Evolutionary conservation across 768 basidiomycete genomes (phyloP).

Genomic region (Amanita rubescens): DNA sequence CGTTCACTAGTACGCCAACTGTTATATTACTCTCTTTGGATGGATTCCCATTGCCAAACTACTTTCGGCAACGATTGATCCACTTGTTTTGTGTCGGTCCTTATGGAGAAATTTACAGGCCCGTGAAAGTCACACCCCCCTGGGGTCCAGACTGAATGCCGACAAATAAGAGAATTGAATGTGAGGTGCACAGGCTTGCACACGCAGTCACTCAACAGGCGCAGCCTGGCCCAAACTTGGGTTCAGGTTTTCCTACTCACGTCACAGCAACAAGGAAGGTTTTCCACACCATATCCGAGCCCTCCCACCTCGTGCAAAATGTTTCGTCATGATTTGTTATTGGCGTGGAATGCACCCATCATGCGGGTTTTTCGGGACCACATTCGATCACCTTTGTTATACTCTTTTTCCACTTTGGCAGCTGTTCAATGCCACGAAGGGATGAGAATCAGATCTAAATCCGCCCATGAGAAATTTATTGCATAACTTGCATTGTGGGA

Average conservation of each 20-base stretch:
- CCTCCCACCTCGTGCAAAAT: neutral
- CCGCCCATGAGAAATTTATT: neutral
- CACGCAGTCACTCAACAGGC: neutral
- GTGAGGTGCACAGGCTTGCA: neutral
- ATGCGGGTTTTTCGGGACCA: constrained; percentile 1
- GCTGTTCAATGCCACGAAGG: neutral
- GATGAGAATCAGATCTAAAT: neutral
- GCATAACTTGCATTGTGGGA: neutral
- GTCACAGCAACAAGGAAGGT: neutral
- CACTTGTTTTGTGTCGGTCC: neutral
- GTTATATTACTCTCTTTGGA: neutral
- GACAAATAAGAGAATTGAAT: neutral
- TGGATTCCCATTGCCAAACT: neutral
- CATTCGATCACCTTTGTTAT: too few relatives aligned
- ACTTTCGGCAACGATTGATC: neutral
- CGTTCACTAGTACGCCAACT: neutral
- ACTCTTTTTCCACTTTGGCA: neutral
- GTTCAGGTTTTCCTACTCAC: too few relatives aligned
- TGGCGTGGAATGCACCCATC: neutral
- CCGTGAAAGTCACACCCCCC: neutral
- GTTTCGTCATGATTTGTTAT: neutral
- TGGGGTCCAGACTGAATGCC: neutral
- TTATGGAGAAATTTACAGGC: neutral
- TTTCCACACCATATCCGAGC: neutral
- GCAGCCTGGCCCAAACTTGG: neutral